Percentiles rank a stretch among this genome's conserved stretches.
phyloP scores from a whole-genome alignment of 2,329 filamentous ascomycete genomes.

The Hysterium pulicare region DNA sequence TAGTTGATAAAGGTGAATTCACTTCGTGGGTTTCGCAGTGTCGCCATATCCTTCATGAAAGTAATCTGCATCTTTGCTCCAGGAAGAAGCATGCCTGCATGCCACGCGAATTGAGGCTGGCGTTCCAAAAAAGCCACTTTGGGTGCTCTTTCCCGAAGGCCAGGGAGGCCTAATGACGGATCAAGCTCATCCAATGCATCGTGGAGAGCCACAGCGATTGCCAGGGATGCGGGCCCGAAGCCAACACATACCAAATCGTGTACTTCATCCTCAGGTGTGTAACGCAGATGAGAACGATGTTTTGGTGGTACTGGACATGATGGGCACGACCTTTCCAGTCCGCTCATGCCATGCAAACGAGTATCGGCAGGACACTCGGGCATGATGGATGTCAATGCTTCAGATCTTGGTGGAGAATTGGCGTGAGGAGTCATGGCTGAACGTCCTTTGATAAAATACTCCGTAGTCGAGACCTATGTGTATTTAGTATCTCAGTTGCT shows the following conservation, averaged over 20 bases:
- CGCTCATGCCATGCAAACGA: no score
- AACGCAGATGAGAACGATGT: slow-evolving; percentile 47
- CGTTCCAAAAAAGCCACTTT: slow-evolving; percentile 86
- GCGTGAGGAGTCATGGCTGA: slow-evolving; percentile 35
- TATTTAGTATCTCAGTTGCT: no score
- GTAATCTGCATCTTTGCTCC: slow-evolving; percentile 97
- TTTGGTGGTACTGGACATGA: no score
- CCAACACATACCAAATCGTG: slow-evolving; percentile 88
- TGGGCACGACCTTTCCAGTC: slow-evolving; percentile 21
- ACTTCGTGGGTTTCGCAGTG: slow-evolving; percentile 79
- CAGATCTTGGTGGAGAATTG: slow-evolving; percentile 21
- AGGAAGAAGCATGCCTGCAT: slow-evolving; percentile 90
- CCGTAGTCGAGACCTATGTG: no score
- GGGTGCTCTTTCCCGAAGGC: slow-evolving; percentile 47
- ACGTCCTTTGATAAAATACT: no score
- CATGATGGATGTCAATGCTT: no score
- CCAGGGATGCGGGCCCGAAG: slow-evolving; percentile 87
- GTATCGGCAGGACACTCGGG: no score
- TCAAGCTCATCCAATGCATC: slow-evolving; percentile 57
- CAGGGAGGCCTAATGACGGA: slow-evolving; percentile 26
- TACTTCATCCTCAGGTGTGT: slow-evolving; percentile 59
- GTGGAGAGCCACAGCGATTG: slow-evolving; percentile 84
- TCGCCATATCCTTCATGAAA: slow-evolving; percentile 94
- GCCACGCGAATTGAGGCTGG: slow-evolving; percentile 82
- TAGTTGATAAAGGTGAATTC: slow-evolving; percentile 97